Percentiles rank a stretch among this genome's conserved stretches.
phyloP scores from a whole-genome alignment of 225 moss, liverwort and hornwort genomes.

The Antitrichia curtipendula region DNA sequence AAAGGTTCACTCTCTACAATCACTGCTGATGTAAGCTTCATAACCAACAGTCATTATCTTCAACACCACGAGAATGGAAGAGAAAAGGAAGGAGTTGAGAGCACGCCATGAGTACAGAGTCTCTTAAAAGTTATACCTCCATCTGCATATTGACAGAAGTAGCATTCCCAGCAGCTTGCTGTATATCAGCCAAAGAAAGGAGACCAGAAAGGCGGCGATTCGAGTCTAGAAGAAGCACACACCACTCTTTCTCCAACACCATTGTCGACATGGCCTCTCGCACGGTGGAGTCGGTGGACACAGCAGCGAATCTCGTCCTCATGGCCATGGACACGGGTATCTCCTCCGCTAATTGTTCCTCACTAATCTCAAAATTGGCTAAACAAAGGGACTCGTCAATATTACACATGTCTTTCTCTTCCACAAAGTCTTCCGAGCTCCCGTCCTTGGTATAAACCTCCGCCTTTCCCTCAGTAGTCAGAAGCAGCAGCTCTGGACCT shows the following conservation, averaged over 20 bases:
- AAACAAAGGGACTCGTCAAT: constrained; percentile 70
- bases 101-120: not conserved
- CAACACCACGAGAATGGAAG: not conserved
- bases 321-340: constrained; percentile 74
- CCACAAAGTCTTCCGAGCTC: constrained; percentile 1
- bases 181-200: constrained; percentile 79
- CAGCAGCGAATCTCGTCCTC: constrained; percentile 62
- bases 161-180: constrained; percentile 67
- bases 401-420: constrained; percentile 47
- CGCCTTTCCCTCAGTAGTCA: not conserved
- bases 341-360: constrained; percentile 62
- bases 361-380: constrained; percentile 48
- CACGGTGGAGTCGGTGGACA: constrained; percentile 46
- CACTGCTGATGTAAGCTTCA: not conserved
- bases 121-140: constrained; percentile 30
- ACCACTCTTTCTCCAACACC: constrained; percentile 83
- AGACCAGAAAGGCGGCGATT: constrained; percentile 59
- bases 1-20: not conserved
- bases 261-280: constrained; percentile 65
- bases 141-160: constrained; percentile 21
- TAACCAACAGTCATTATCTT: not conserved
- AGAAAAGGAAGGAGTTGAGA: not conserved
- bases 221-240: constrained; percentile 68
- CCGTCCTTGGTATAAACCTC: constrained; percentile 3
- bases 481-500: not conserved